Base-by-base conservation (phyloP, 2,329 filamentous ascomycete genomes). In the Ceratocystis variospora region DNA sequence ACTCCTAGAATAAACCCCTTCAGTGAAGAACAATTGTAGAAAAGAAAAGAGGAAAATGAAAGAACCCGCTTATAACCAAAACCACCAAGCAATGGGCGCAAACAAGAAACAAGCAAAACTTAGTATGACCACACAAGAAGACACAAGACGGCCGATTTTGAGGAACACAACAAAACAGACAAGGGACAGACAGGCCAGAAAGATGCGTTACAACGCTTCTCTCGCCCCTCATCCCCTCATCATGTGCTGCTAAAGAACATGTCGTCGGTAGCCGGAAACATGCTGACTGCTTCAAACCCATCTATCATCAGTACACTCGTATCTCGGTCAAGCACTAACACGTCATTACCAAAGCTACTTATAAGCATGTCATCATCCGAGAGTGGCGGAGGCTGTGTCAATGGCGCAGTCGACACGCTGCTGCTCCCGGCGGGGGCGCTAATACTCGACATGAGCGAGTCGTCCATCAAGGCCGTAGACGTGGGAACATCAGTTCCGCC, bases 241-340 rank as follows among this genome's bases (percentile, higher is more conserved):
- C 69, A 76, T 66, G 72, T 70, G 69, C 69, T 76, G 63, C 77
- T 76, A 70, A 82, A 83, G 70, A 83, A 81, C 66, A 82, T 74
- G 68, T 83, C 80, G 66, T 81, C 79, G 68, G 74, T 76, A 69
- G 76, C 76, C 33, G 75, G 77, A 70, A 83, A 82, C 79, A 84
- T 80, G 72, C 75, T 76, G 41, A 79, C 78, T 4, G 74, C 70
- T 68, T 81, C 78, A 65, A 79, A 81, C 55, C 80, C 79, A 55
- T 83, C 81, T 71, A 80, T 76, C 75, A 80, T 77, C 63, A 81
- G 73, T 76, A 81, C 77, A 72, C 73, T 77, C 37, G 78, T 72
- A 46, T 81, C 79, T 48, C 76, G 75, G 67, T 80, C 78, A 7
- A 80, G 73, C 66, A 77, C 74, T 45, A 80, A 73, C 33, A 75